phyloP scores from a whole-genome alignment of 2,329 filamentous ascomycete species.

The Coleophoma crateriformis region DNA sequence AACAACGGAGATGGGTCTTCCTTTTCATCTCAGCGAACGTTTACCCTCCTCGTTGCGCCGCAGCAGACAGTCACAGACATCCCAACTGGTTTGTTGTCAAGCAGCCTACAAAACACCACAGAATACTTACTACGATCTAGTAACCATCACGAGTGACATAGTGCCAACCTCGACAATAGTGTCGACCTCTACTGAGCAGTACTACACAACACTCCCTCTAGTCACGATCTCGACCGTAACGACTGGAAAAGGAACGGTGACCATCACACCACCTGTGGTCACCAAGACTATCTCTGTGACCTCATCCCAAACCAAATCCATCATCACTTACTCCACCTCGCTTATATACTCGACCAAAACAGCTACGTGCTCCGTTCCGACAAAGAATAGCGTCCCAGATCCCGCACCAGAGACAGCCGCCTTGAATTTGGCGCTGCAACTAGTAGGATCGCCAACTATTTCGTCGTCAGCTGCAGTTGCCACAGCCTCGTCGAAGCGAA shows the following conservation, averaged over 20 bases:
- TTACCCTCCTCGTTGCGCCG: not conserved
- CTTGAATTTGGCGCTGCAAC: not conserved
- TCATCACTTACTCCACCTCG: not conserved
- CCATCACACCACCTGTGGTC: not conserved
- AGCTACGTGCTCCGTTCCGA: not conserved
- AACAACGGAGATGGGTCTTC: not conserved
- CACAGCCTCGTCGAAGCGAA: not conserved
- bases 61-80: not conserved
- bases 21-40: not conserved
- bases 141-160: not conserved
- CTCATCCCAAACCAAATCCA: not conserved
- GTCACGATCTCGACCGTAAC: not conserved
- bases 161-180: not conserved
- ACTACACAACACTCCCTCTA: not conserved
- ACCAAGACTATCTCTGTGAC: not conserved
- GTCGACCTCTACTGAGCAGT: not conserved
- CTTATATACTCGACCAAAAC: not conserved
- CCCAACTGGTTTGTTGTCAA: not conserved
- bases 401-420: not conserved
- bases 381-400: not conserved
- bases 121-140: not conserved
- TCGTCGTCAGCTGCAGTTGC: not conserved
- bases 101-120: not conserved
- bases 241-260: not conserved
- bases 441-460: too few species aligned